Conservation (phyloP, 1,284 basidiomycete genomes). For the Abortiporus biennis region DNA sequence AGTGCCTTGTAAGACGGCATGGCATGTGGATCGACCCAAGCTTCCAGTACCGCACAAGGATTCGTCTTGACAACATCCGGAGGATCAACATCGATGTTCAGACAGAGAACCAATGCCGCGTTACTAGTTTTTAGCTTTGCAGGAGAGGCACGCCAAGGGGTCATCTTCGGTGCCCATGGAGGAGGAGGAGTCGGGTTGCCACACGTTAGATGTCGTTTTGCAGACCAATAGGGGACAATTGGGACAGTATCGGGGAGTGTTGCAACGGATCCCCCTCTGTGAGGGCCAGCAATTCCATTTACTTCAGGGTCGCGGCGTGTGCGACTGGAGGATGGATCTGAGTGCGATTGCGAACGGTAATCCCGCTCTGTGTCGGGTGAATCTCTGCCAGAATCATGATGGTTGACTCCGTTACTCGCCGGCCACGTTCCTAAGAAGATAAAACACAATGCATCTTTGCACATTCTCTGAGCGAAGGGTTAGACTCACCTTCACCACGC, state of each 20-base stretch:
- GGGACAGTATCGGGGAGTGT: conserved; percentile 48
- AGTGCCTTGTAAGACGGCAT: conserved; percentile 86
- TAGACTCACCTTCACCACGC: conserved; percentile 10
- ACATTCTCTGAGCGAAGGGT: neutral
- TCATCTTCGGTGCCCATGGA: conserved; percentile 56
- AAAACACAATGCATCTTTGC: neutral
- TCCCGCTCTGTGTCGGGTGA: conserved; percentile 44
- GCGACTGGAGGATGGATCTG: conserved; percentile 36
- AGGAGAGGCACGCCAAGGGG: conserved; percentile 75
- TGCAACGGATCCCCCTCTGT: conserved; percentile 31
- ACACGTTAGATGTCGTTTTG: conserved; percentile 83
- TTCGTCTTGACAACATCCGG: conserved; percentile 97
- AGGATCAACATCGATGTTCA: conserved; percentile 97
- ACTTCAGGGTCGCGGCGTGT: conserved; percentile 19
- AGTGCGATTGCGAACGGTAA: conserved; percentile 33
- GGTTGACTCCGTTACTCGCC: conserved; percentile 2
- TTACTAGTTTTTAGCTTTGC: conserved; percentile 88
- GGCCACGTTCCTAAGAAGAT: neutral
- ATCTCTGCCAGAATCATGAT: conserved; percentile 30
- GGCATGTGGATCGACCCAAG: conserved; percentile 95
- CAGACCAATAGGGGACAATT: conserved; percentile 72
- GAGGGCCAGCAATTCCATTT: conserved; percentile 21
- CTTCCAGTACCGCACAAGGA: conserved; percentile 92
- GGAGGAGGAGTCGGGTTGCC: conserved; percentile 75
- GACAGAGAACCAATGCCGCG: conserved; percentile 90